Evolutionary conservation across 2,329 filamentous ascomycete species (phyloP).

Genomic region (Talaromyces sp.): DNA sequence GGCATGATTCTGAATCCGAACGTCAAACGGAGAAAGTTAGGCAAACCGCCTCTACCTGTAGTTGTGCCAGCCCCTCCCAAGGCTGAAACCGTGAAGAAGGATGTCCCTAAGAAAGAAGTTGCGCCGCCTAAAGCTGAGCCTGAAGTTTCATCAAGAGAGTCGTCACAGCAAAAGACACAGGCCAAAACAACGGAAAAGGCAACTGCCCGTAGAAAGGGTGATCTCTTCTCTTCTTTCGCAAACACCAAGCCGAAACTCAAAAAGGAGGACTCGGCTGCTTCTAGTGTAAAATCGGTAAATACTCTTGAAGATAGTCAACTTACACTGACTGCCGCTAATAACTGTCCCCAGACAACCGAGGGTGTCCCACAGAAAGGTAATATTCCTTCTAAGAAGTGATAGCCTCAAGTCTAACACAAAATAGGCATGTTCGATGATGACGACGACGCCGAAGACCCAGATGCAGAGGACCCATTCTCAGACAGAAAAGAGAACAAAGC

Average conservation of each 20-base stretch:
- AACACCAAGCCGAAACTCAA: conserved; percentile 61
- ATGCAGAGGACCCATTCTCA: conserved; percentile 51
- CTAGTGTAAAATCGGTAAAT: conserved; percentile 36
- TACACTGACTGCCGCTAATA: conserved; percentile 20
- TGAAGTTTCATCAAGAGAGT: conserved; percentile 17
- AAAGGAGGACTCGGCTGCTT: conserved; percentile 39
- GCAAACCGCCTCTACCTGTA: conserved; percentile 34
- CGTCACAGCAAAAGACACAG: conserved; percentile 25
- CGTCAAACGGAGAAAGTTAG: conserved; percentile 55
- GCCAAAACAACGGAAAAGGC: conserved; percentile 23
- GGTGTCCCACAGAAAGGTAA: conserved; percentile 50
- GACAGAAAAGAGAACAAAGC: conserved; percentile 35
- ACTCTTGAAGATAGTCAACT: background rate
- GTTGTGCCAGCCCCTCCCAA: conserved; percentile 9
- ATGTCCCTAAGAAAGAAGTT: conserved; percentile 2
- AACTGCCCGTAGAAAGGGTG: conserved; percentile 57
- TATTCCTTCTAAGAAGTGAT: background rate
- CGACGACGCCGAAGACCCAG: conserved; percentile 57
- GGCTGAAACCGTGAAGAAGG: conserved; percentile 38
- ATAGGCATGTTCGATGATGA: conserved; percentile 53
- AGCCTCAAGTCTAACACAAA: conserved; percentile 26
- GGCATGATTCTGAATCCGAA: conserved; percentile 72
- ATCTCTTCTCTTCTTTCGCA: conserved; percentile 77
- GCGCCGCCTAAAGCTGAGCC: conserved; percentile 1
- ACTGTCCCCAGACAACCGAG: conserved; percentile 28